phyloP scores from a whole-genome alignment of 306 rosid species.

The Acacia acuminata region DNA sequence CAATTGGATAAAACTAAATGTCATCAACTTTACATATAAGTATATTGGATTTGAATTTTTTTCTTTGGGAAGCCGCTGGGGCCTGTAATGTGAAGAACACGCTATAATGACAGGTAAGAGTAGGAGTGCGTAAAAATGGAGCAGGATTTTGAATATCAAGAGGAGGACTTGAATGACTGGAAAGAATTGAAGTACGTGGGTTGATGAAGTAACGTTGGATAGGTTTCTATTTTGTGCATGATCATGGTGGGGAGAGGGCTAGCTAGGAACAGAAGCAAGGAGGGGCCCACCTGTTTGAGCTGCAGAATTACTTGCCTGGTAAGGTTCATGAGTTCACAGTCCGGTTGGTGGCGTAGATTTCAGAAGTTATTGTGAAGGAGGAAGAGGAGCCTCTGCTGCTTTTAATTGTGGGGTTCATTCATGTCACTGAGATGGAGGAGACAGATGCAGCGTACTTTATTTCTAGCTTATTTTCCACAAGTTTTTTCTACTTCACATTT shows the following conservation, averaged over 20 bases:
- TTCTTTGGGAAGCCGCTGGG: not conserved
- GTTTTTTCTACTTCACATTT: not conserved
- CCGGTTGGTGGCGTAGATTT: slow-evolving; percentile 16
- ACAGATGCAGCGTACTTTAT: not conserved
- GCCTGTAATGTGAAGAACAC: slow-evolving; percentile 9
- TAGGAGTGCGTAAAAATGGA: slow-evolving; percentile 13
- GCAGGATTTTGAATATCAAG: slow-evolving; percentile 4
- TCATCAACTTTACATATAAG: not conserved
- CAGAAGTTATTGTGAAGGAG: not conserved
- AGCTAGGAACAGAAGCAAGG: not conserved
- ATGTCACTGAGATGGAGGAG: not conserved
- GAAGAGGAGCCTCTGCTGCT: not conserved
- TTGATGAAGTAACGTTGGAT: not conserved
- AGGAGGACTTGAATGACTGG: slow-evolving; percentile 18
- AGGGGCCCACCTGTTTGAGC: not conserved
- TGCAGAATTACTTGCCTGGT: not conserved
- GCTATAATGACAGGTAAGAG: slow-evolving; percentile 12
- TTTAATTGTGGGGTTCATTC: not conserved
- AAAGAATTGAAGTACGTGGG: not conserved
- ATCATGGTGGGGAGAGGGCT: not conserved
- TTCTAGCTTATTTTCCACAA: not conserved
- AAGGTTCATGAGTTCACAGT: slow-evolving; percentile 19
- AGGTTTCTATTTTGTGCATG: slow-evolving; percentile 8
- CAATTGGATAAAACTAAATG: not conserved
- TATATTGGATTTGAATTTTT: not conserved